These are phyloP conservation scores for Claviceps sp. DNA, from an alignment of 2,329 filamentous ascomycete genomes.

Conservation along the genomic window DNA sequence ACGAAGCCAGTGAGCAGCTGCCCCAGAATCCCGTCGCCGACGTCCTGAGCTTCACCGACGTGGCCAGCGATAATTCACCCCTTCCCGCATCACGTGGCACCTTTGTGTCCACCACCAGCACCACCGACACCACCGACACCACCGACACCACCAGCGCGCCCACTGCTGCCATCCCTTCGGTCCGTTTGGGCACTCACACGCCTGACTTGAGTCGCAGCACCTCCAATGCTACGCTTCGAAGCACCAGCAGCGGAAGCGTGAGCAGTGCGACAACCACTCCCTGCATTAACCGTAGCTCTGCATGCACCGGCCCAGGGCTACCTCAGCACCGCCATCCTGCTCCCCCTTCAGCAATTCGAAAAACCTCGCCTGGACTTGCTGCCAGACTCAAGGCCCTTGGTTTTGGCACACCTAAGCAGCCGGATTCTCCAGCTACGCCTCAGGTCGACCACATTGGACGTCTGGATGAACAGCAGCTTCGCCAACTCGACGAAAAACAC, in stretches of 20 bases:
- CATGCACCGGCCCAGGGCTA: constrained; percentile 7
- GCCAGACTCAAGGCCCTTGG: constrained; percentile 52
- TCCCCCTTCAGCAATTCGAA: constrained; percentile 29
- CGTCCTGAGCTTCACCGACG: constrained; percentile 17
- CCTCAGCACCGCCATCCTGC: constrained; percentile 12
- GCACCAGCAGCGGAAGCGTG: constrained; percentile 4
- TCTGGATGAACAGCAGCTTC: constrained; percentile 56
- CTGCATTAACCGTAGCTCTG: constrained; percentile 4
- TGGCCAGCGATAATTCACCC: constrained; percentile 14
- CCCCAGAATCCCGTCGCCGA: constrained; percentile 9
- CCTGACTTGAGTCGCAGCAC: constrained; percentile 6
- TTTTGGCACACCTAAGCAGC: constrained; percentile 34
- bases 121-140: not conserved
- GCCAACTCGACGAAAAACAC: constrained; percentile 51
- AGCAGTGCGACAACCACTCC: not conserved
- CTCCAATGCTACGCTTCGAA: constrained; percentile 1
- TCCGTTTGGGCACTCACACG: constrained; percentile 1
- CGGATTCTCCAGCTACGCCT: constrained; percentile 14
- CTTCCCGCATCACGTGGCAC: constrained; percentile 17
- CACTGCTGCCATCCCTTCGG: constrained; percentile 1
- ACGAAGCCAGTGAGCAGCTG: not conserved
- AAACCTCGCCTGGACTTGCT: constrained; percentile 50
- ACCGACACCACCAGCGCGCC: not conserved
- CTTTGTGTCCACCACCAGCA: constrained; percentile 10
- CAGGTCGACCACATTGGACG: constrained; percentile 44